Evolutionary conservation across 2,329 filamentous ascomycete species (phyloP).

Genomic region (Colletotrichum paranaense): DNA sequence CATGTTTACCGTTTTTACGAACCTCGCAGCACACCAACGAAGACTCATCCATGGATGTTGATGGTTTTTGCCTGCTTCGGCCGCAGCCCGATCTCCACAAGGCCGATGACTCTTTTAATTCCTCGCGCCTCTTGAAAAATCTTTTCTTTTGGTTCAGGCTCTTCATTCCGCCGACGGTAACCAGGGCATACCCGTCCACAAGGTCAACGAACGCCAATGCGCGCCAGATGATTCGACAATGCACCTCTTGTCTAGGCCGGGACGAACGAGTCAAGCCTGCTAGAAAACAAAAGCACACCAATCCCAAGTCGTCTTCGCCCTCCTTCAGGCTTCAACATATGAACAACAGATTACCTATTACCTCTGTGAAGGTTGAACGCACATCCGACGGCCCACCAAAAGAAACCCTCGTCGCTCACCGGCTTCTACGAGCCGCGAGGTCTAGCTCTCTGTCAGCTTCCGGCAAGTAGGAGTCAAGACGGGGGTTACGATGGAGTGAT

Average conservation of each 20-base stretch:
- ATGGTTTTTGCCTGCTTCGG: conserved; percentile 4
- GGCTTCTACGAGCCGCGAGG: conserved; percentile 20
- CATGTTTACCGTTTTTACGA: conserved; percentile 12
- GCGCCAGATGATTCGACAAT: conserved; percentile 11
- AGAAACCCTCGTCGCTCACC: conserved; percentile 4
- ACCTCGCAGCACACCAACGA: conserved; percentile 1
- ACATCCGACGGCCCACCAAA: conserved; percentile 1
- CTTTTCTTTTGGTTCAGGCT: not conserved
- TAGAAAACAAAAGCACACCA: conserved; percentile 9
- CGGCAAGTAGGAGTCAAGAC: conserved; percentile 3
- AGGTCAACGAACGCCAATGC: not conserved
- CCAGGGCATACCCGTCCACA: not conserved
- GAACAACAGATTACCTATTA: not conserved
- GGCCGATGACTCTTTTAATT: conserved; percentile 1
- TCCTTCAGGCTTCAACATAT: conserved; percentile 26
- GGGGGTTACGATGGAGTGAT: conserved; percentile 20
- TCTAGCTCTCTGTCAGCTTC: conserved; percentile 21
- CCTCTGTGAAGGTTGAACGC: not conserved
- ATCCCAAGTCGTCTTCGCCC: conserved; percentile 21
- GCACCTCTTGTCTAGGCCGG: conserved; percentile 4
- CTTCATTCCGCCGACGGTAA: not conserved
- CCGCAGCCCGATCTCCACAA: conserved; percentile 6
- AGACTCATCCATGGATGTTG: not conserved
- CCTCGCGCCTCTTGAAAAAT: not conserved
- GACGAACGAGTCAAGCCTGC: conserved; percentile 29